A percentile compares a stretch with the other conserved stretches of the same genome.
phyloP scores from a whole-genome alignment of 164 flowering plant species.

The Berberis thunbergii region DNA sequence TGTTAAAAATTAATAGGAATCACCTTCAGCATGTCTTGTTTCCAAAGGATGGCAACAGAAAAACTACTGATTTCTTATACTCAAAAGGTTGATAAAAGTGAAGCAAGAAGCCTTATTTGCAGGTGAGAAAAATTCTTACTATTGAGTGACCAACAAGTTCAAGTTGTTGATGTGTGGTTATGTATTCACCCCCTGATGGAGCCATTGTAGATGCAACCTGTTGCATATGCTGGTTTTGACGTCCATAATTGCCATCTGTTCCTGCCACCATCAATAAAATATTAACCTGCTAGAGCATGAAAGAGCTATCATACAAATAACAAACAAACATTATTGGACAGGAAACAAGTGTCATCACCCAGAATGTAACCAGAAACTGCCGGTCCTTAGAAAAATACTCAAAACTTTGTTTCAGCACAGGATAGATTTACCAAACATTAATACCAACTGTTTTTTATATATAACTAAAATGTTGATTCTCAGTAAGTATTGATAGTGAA shows the following conservation, averaged over 20 bases:
- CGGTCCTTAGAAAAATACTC: not conserved
- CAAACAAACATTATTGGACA: not conserved
- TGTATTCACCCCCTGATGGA: slow-evolving; percentile 29
- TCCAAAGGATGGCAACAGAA: no score
- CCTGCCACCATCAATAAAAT: slow-evolving; percentile 8
- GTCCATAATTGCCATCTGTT: slow-evolving; percentile 28
- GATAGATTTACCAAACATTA: not conserved
- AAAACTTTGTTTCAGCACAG: not conserved
- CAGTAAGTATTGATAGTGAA: no score
- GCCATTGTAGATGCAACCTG: slow-evolving; percentile 33
- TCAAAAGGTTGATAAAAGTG: not conserved
- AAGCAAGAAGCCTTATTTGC: not conserved
- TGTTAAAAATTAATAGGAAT: slow-evolving; percentile 20
- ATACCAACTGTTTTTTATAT: not conserved
- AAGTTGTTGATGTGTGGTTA: slow-evolving; percentile 52
- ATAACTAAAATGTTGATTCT: no score
- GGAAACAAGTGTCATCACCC: not conserved
- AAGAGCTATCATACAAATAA: not conserved
- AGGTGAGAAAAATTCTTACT: slow-evolving; percentile 37
- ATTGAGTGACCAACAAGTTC: slow-evolving; percentile 89
- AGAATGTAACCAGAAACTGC: not conserved
- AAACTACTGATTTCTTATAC: no score
- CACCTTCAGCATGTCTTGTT: not conserved
- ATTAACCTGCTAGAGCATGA: not conserved
- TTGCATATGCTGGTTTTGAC: slow-evolving; percentile 26